These are phyloP conservation scores for Ceriops zippeliana DNA, from an alignment of 345 rosid genomes.

Conservation along the genomic window DNA sequence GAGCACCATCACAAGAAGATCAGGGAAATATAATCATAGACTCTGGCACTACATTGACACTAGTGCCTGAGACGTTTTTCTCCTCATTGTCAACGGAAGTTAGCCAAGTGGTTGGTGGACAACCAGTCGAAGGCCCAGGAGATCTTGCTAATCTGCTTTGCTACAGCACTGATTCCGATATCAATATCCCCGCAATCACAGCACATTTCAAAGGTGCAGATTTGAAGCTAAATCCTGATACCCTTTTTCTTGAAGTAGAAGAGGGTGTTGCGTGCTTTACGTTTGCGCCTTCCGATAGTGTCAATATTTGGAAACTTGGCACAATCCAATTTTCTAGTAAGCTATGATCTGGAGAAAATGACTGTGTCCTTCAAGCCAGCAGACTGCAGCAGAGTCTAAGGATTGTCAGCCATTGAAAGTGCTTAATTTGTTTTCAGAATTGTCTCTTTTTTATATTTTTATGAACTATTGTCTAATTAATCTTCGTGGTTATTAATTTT, in stretches of 20 bases:
- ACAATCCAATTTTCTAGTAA: constrained; percentile 35
- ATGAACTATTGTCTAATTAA: too few species aligned
- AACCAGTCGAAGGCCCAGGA: constrained; percentile 25
- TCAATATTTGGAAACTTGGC: constrained; percentile 44
- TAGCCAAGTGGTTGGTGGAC: constrained; percentile 6
- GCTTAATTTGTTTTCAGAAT: neutral
- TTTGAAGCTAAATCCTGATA: constrained; percentile 28
- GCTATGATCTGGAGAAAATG: constrained; percentile 38
- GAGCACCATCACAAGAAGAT: neutral
- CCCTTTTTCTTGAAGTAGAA: constrained; percentile 33
- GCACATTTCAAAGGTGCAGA: constrained; percentile 43
- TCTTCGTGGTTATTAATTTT: too few species aligned
- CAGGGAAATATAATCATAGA: constrained; percentile 60
- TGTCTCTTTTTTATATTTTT: too few species aligned
- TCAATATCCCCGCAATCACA: constrained; percentile 34
- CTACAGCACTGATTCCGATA: constrained; percentile 17
- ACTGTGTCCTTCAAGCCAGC: constrained; percentile 46
- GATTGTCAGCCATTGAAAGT: neutral
- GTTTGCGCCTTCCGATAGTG: neutral
- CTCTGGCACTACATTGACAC: constrained; percentile 57
- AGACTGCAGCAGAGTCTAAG: constrained; percentile 30
- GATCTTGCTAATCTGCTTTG: constrained; percentile 32
- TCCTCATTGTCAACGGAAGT: constrained; percentile 24
- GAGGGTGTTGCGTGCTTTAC: constrained; percentile 37
- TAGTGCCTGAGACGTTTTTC: constrained; percentile 30